Evolutionary conservation across 2,329 filamentous ascomycete genomes (phyloP), one percentile per base, ranked within the genome.

Genomic region (Neofusicoccum sp.): DNA sequence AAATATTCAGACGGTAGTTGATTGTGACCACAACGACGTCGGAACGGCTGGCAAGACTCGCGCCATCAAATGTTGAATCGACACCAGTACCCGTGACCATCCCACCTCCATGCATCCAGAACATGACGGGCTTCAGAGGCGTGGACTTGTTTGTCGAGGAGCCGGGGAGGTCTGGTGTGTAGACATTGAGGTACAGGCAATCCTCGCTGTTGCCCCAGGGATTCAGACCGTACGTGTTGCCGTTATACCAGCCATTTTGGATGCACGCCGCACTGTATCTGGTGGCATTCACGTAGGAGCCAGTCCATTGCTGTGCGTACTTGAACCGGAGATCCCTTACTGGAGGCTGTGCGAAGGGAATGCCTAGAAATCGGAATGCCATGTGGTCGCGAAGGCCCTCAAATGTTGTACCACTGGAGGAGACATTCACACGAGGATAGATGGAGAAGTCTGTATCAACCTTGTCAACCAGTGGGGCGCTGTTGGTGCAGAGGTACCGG

Each of bases 1-100:
- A 93, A 0, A 86, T 89, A 6, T 83, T 88, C 0, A 90, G 78
- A 1, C 89, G 86, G 75, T 96, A 93, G 75, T 92, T 93, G 69
- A 93, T 85, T 0, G 87, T 83, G 0, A 93, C 89, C 57, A 87
- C 90, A 45, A 96, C 76, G 63, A 93, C 86, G 0, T 88, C 87
- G 8, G 51, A 43, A 26, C 51, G 51, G 38, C 38, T 43, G 7
- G 74, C 0, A 66, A 66, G n/a, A 69, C 73, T 6, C 69, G 73
- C 56, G 71, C 72, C 7, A 71, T 61, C 43, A 62, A 73, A 34
- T 70, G 65, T 65, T 7, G 59, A 30, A 26, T 63, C 62, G 11
- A 36, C 30, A 9, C 31, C 47, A 0, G 60, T 75, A 11, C 60
- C 60, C 4, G 60, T 24, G 28, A 26, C 40, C 16, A 44, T 38